Base-by-base conservation (phyloP, 768 basidiomycete genomes). In the Arthromyces matolae region DNA sequence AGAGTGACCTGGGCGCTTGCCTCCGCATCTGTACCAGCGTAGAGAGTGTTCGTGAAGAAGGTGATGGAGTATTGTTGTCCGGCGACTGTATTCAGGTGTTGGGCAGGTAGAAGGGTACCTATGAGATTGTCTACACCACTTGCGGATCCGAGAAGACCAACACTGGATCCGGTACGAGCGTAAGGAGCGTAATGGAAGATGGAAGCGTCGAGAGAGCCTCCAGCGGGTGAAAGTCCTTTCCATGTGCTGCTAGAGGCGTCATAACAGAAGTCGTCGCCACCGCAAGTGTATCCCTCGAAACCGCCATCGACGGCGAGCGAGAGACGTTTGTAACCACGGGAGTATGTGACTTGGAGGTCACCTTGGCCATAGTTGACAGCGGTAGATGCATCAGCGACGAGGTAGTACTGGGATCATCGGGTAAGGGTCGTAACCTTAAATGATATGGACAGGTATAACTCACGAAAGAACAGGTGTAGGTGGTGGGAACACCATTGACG, bases 381-480 rank as follows among this genome's bases (percentile, higher is more conserved):
- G 4, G 72, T 71, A 32, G 71, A 71, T 19, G 51, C 66, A 51
- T 76, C 72, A 0, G 76, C 60, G 18, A 65, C 58, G 48, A 72
- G 58, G 59, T 64, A 75, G 63, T 77, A 78, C 76, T 78, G 20
- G 13, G 2, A 12, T 12, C 7, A 7, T 4, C 8, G 29, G 13
- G 14, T 9, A 25, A 35, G 14, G 32, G 39, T 25, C n/a, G n/a
- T n/a, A n/a, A n/a, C n/a, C n/a, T n/a, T n/a, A n/a, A n/a, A n/a
- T 25, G 16, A 8, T 18, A 4, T 34, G 13, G 13, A 5, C 24
- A 25, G 14, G 20, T 19, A 23, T 3, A 3, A 59, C 71, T 42
- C 47, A 76, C 76, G 67, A 77, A 70, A 52, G 71, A 70, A 64
- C 75, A 78, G 31, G 71, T 71, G 60, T 77, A 77, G 0, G 73